phyloP scores from a whole-genome alignment of 257 asterid genomes.

The Salvia splendens region DNA sequence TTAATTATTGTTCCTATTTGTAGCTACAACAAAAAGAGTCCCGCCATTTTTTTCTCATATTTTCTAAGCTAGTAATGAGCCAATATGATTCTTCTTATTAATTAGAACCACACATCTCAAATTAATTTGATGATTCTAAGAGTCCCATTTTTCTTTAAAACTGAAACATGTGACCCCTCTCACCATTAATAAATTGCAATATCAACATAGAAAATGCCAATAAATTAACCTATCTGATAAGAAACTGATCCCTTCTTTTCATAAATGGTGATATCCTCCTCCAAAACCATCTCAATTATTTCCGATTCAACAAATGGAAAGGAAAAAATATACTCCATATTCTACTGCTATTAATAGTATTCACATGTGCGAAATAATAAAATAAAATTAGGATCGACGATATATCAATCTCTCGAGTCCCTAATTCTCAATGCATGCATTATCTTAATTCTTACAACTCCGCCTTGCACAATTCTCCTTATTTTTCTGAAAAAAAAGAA shows the following conservation, averaged over 20 bases:
- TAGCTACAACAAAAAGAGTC: too few relatives aligned
- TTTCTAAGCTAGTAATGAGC: constrained; percentile 14
- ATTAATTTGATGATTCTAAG: constrained; percentile 29
- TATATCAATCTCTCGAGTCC: too few relatives aligned
- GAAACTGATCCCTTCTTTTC: background rate
- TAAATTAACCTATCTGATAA: background rate
- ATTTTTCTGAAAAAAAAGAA: too few relatives aligned
- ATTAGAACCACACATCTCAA: constrained; percentile 25
- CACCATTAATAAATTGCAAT: background rate
- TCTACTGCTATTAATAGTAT: background rate
- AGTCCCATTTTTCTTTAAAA: background rate
- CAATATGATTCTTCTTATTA: constrained; percentile 24
- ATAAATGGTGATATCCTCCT: background rate
- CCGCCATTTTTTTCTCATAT: too few relatives aligned
- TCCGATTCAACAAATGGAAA: background rate
- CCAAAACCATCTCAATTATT: background rate
- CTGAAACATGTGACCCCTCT: background rate
- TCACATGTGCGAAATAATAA: too few relatives aligned
- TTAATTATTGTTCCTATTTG: too few relatives aligned
- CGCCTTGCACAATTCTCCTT: too few relatives aligned
- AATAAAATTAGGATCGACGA: too few relatives aligned
- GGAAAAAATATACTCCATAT: background rate
- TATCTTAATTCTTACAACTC: too few relatives aligned
- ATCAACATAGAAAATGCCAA: constrained; percentile 4
- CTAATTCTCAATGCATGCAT: too few relatives aligned